These are phyloP conservation scores for Magnusiomyces sp. DNA, from an alignment of 1,139 yeast genomes.

Conservation along the genomic window DNA sequence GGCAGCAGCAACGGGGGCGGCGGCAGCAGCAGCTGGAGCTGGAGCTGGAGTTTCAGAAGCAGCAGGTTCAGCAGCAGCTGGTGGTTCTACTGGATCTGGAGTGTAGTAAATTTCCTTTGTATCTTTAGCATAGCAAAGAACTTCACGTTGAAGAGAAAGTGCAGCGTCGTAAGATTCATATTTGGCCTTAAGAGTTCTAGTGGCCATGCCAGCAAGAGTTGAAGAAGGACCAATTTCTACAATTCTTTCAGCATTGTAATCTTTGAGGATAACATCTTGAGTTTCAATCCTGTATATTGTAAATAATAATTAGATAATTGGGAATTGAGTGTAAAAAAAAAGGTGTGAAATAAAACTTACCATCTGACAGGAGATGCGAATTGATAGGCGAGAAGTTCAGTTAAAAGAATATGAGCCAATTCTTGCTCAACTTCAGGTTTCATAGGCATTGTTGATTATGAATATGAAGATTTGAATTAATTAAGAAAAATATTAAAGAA, in stretches of 20 bases:
- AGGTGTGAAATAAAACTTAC: slow-evolving; percentile 68
- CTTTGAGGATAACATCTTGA: slow-evolving; percentile 92
- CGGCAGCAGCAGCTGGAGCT: slow-evolving; percentile 34
- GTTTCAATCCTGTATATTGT: slow-evolving; percentile 70
- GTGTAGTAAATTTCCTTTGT: slow-evolving; percentile 94
- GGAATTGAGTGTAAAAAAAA: slow-evolving; percentile 94
- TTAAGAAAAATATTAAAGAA: too few species aligned
- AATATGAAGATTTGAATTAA: too few species aligned
- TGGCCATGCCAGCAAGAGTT: slow-evolving; percentile 96
- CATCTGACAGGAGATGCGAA: slow-evolving; percentile 99
- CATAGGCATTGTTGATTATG: slow-evolving; percentile 39
- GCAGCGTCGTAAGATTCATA: slow-evolving; percentile 98
- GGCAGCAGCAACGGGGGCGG: slow-evolving; percentile 39
- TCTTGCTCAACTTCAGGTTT: slow-evolving; percentile 98
- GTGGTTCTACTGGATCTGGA: slow-evolving; percentile 67
- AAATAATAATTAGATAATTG: slow-evolving; percentile 16
- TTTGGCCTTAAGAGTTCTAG: slow-evolving; percentile 90
- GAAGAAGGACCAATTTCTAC: slow-evolving; percentile 99
- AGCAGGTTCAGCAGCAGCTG: slow-evolving; percentile 35
- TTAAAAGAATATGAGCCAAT: slow-evolving; percentile 84
- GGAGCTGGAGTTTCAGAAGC: slow-evolving; percentile 32
- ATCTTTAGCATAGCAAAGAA: slow-evolving; percentile 90
- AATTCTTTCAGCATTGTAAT: slow-evolving; percentile 90
- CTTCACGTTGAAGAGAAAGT: slow-evolving; percentile 90
- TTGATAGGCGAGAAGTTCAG: slow-evolving; percentile 95